Evolutionary conservation across 2,329 filamentous ascomycete genomes (phyloP).

Genomic region (Lasiodiplodia sp.): DNA sequence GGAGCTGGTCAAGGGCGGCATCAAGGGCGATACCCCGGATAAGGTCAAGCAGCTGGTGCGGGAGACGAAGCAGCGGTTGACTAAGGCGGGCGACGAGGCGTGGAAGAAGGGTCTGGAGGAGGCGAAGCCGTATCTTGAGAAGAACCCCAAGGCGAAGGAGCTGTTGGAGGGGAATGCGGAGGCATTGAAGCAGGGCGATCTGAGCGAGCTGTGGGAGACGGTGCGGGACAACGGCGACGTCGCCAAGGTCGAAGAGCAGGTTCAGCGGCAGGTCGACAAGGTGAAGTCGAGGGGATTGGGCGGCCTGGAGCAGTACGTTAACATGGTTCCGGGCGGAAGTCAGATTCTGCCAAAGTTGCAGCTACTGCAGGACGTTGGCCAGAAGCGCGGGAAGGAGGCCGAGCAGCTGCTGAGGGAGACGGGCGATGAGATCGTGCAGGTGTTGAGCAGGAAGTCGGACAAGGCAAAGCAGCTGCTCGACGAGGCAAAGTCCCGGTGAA

Average conservation of each 20-base stretch:
- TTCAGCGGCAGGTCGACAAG: constrained; percentile 66
- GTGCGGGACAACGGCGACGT: constrained; percentile 68
- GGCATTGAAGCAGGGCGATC: constrained; percentile 70
- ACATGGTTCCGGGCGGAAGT: constrained; percentile 69
- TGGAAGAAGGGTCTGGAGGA: constrained; percentile 76
- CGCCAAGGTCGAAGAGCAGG: constrained; percentile 66
- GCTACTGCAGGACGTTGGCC: constrained; percentile 68
- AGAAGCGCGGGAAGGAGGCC: constrained; percentile 73
- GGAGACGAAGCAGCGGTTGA: constrained; percentile 72
- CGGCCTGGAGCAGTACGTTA: constrained; percentile 67
- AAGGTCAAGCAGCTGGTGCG: constrained; percentile 68
- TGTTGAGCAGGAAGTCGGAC: constrained; percentile 32
- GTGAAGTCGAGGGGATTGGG: constrained; percentile 61
- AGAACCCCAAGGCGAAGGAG: constrained; percentile 78
- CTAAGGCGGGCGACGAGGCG: constrained; percentile 72
- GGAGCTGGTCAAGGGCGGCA: constrained; percentile 68
- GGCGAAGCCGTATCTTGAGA: constrained; percentile 75
- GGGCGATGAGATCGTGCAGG: constrained; percentile 35
- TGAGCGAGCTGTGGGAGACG: constrained; percentile 68
- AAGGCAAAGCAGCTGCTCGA: constrained; percentile 33
- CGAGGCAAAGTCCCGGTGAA: constrained; percentile 26
- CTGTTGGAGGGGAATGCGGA: constrained; percentile 75
- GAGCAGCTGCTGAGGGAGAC: constrained; percentile 73
- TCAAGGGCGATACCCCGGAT: constrained; percentile 62
- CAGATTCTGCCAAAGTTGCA: constrained; percentile 71